Percentiles rank a stretch among this genome's conserved stretches.
Evolutionary conservation across 129 eudicot species (phyloP).

Genomic region (Gnaphalium uliginosum): DNA sequence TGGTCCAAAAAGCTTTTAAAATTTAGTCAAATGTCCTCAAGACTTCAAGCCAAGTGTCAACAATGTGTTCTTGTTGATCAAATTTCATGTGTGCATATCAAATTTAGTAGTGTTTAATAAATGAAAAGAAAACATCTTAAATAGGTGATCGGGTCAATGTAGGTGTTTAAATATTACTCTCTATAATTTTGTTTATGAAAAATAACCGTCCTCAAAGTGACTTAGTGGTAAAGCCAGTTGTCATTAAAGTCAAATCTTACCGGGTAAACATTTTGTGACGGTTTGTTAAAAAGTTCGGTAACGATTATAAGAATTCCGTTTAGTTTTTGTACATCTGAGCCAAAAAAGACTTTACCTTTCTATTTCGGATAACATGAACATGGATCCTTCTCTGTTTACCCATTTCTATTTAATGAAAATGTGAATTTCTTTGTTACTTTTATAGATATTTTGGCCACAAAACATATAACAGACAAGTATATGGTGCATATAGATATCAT

Average conservation of each 20-base stretch:
- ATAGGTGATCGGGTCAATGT: background rate
- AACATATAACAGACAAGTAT: too few species aligned
- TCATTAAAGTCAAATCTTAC: too few species aligned
- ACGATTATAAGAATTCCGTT: too few species aligned
- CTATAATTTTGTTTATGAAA: too few species aligned
- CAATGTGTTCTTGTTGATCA: background rate
- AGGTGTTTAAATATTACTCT: background rate
- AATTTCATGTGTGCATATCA: background rate
- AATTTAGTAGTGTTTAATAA: background rate
- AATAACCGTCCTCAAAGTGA: too few species aligned
- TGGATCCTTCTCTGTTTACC: too few species aligned
- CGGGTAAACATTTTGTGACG: too few species aligned
- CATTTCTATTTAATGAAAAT: background rate
- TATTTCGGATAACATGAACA: background rate
- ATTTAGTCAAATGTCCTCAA: slow-evolving; percentile 23
- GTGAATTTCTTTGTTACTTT: too few species aligned
- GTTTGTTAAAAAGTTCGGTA: too few species aligned
- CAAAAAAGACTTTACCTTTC: too few species aligned
- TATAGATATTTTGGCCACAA: too few species aligned
- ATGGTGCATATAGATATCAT: background rate
- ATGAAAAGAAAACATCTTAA: background rate
- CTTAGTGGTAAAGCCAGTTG: accelerated
- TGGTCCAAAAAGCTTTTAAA: slow-evolving; percentile 20
- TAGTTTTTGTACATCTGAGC: too few species aligned
- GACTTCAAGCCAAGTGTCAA: slow-evolving; percentile 7